phyloP scores from a whole-genome alignment of 192 early-diverging fungal species.

The Chytriomyces sp. region DNA sequence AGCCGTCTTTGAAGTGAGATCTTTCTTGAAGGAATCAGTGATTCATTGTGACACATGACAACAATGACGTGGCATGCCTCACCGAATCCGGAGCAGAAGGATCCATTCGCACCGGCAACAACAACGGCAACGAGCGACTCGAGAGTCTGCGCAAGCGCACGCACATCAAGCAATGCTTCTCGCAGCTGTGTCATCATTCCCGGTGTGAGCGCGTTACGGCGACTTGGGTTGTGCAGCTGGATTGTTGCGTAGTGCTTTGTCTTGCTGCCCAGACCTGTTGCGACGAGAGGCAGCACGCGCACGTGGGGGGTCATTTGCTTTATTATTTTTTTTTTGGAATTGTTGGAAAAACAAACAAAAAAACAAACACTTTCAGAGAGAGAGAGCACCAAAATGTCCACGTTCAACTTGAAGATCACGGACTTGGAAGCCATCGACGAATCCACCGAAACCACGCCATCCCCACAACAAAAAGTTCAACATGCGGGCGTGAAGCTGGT shows the following conservation, averaged over 20 bases:
- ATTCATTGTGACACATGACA: slow-evolving; percentile 21
- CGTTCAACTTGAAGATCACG: not conserved
- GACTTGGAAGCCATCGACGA: not conserved
- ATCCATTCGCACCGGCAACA: slow-evolving; percentile 12
- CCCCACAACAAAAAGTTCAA: not conserved
- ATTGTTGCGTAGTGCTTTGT: slow-evolving; percentile 13
- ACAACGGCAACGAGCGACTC: slow-evolving; percentile 35
- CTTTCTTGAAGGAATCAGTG: not conserved
- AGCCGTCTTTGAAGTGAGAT: not conserved
- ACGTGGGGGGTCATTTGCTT: not conserved
- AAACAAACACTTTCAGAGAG: too few species aligned
- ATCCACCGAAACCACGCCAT: not conserved
- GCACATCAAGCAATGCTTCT: not conserved
- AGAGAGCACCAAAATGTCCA: too few species aligned
- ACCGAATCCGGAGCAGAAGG: slow-evolving; percentile 46
- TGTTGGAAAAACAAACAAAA: too few species aligned
- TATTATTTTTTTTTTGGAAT: not conserved
- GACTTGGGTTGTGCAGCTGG: slow-evolving; percentile 15
- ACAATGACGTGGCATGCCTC: slow-evolving; percentile 26
- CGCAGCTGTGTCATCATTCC: slow-evolving; percentile 39
- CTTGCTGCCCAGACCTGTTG: not conserved
- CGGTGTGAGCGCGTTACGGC: slow-evolving; percentile 35
- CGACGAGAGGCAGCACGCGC: not conserved
- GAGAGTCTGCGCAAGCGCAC: not conserved
- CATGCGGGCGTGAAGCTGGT: not conserved